A percentile compares a stretch with the other conserved stretches of the same genome.
These are phyloP conservation scores for Grosmannia clavigera DNA, from an alignment of 2,329 filamentous ascomycete genomes.

Conservation along the genomic window DNA sequence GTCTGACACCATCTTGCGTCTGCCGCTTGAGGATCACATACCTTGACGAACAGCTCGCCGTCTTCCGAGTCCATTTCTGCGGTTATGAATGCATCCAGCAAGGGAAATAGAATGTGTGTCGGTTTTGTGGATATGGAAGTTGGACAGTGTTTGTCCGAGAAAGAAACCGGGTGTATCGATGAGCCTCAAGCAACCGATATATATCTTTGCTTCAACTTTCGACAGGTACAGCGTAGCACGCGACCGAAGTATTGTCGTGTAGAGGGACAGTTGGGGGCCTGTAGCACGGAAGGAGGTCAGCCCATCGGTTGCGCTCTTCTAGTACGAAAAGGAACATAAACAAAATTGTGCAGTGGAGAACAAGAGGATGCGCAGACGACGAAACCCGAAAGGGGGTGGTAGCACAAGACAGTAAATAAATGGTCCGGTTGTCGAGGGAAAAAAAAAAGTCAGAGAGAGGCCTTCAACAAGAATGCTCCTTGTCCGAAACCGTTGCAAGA, in stretches of 20 bases:
- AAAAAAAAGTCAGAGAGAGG: neutral
- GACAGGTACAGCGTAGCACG: conserved; percentile 5
- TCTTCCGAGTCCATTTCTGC: conserved; percentile 76
- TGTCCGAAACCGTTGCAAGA: neutral
- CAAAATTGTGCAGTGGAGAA: neutral
- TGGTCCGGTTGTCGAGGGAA: neutral
- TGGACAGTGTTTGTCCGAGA: neutral
- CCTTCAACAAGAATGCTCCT: neutral
- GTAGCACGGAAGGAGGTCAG: conserved; percentile 8
- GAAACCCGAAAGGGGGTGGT: neutral
- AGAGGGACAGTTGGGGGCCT: conserved; percentile 1
- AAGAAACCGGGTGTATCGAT: neutral
- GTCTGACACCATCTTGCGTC: too few relatives aligned
- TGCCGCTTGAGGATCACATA: conserved; percentile 18
- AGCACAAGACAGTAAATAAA: neutral
- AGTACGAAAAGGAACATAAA: neutral
- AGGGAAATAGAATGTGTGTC: conserved; percentile 6
- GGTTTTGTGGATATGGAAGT: neutral
- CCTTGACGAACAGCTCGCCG: conserved; percentile 82
- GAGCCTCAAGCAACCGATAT: neutral
- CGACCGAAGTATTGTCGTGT: conserved; percentile 4
- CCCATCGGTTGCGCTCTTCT: conserved; percentile 3
- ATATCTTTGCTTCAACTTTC: neutral
- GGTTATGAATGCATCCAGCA: conserved; percentile 34
- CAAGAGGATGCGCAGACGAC: neutral